phyloP scores from a whole-genome alignment of 1,284 basidiomycete species.

The Ustilago loliicola region DNA sequence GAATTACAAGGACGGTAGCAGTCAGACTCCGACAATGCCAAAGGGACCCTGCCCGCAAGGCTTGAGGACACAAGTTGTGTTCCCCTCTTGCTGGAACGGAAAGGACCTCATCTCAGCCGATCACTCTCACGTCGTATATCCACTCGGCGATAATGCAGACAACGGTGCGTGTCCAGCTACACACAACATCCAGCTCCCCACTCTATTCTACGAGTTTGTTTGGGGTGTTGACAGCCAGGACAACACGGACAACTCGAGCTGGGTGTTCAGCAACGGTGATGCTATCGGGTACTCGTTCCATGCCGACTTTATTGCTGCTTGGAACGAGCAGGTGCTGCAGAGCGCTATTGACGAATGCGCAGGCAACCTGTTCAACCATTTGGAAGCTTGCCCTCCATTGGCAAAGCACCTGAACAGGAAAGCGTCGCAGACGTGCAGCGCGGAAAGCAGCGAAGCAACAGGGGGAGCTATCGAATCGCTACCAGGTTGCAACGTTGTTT shows the following conservation, averaged over 20 bases:
- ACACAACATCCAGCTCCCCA: constrained; percentile 73
- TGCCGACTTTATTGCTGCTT: constrained; percentile 74
- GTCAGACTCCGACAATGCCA: constrained; percentile 47
- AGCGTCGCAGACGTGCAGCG: constrained; percentile 13
- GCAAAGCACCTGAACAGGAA: constrained; percentile 29
- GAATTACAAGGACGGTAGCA: constrained; percentile 65
- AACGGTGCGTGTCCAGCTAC: constrained; percentile 74
- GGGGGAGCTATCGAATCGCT: constrained; percentile 23
- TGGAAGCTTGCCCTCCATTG: constrained; percentile 72
- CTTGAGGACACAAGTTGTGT: constrained; percentile 71
- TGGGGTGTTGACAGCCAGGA: constrained; percentile 17
- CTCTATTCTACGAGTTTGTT: constrained; percentile 74
- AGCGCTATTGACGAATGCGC: constrained; percentile 75
- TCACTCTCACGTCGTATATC: constrained; percentile 72
- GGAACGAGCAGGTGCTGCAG: constrained; percentile 72
- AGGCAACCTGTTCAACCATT: constrained; percentile 70
- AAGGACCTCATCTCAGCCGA: constrained; percentile 72
- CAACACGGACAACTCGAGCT: constrained; percentile 28
- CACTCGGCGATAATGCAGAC: constrained; percentile 70
- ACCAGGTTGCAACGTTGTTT: constrained; percentile 54
- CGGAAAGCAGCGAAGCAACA: constrained; percentile 16
- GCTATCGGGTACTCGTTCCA: constrained; percentile 72
- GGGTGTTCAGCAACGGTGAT: constrained; percentile 56
- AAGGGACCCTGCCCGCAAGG: constrained; percentile 63
- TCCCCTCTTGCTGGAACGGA: constrained; percentile 76